phyloP scores from a whole-genome alignment of 1,284 basidiomycete genomes.

The Malassezia vespertilionis region DNA sequence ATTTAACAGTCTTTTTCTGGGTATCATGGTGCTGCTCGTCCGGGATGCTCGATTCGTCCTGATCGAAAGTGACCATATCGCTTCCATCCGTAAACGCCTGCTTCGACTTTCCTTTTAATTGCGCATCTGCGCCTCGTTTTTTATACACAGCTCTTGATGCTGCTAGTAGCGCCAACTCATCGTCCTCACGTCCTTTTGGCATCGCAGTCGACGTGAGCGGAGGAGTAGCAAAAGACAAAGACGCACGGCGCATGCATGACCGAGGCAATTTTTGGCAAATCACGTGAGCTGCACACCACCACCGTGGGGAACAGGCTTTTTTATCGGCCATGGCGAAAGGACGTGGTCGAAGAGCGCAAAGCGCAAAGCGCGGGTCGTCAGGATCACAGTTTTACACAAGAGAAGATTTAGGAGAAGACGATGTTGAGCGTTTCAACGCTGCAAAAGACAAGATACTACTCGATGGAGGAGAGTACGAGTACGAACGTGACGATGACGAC shows the following conservation, averaged over 20 bases:
- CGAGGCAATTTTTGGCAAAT: slow-evolving; percentile 4
- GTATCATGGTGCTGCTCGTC: neutral
- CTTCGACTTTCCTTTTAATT: neutral
- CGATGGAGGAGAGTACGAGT: slow-evolving; percentile 33
- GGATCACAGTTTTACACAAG: neutral
- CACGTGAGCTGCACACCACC: slow-evolving; percentile 5
- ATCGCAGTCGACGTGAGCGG: neutral
- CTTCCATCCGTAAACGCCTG: slow-evolving; percentile 8
- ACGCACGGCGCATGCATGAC: neutral
- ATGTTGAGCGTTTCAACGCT: slow-evolving; percentile 34
- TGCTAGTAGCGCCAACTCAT: slow-evolving; percentile 8
- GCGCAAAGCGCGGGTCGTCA: neutral
- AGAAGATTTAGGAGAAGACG: slow-evolving; percentile 31
- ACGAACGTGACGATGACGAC: slow-evolving; percentile 24
- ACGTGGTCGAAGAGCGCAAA: neutral
- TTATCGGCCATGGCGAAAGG: slow-evolving; percentile 1
- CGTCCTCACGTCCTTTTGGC: neutral
- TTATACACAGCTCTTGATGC: slow-evolving; percentile 13
- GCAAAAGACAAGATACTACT: slow-evolving; percentile 66
- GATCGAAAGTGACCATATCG: slow-evolving; percentile 8
- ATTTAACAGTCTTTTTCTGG: neutral
- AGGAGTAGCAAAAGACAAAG: neutral
- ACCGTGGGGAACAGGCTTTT: neutral
- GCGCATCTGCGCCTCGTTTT: neutral
- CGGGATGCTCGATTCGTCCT: neutral